Conservation (phyloP, 805 yeast species). For the Candida ponderosae region DNA sequence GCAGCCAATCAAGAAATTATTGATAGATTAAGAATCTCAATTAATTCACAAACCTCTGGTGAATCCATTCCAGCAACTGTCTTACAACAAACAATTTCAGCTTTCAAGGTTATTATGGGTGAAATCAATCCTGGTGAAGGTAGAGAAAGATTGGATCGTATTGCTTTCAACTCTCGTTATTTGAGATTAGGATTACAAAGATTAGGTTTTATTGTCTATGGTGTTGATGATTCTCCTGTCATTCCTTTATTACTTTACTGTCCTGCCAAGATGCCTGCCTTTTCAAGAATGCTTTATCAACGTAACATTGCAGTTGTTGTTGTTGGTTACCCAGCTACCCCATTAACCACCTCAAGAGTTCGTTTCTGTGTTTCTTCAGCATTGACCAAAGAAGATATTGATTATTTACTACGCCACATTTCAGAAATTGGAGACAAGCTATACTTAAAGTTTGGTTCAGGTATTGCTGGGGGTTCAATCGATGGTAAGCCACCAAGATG, state of each 20-base stretch:
- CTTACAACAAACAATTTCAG: constrained; percentile 75
- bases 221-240: constrained; percentile 95
- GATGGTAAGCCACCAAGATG: constrained; percentile 69
- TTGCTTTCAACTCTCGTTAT: constrained; percentile 94
- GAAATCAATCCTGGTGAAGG: constrained; percentile 91
- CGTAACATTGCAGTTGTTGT: constrained; percentile 88
- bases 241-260: constrained; percentile 81
- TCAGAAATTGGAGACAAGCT: constrained; percentile 73
- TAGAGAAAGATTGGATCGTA: constrained; percentile 78
- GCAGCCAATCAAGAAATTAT: constrained; percentile 69
- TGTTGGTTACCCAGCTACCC: constrained; percentile 98
- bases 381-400: constrained; percentile 90
- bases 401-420: constrained; percentile 60
- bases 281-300: constrained; percentile 73
- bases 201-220: constrained; percentile 89
- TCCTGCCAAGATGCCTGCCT: constrained; percentile 92
- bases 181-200: constrained; percentile 84
- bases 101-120: constrained; percentile 74
- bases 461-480: constrained; percentile 55
- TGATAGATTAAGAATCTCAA: constrained; percentile 65
- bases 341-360: constrained; percentile 80
- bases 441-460: constrained; percentile 70
- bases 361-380: constrained; percentile 91
- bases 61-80: constrained; percentile 92
- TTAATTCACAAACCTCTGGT: constrained; percentile 67